Evolutionary conservation across 305 asterid genomes (phyloP), one percentile per base, ranked within the genome.

Genomic region (Fraxinus floribunda): DNA sequence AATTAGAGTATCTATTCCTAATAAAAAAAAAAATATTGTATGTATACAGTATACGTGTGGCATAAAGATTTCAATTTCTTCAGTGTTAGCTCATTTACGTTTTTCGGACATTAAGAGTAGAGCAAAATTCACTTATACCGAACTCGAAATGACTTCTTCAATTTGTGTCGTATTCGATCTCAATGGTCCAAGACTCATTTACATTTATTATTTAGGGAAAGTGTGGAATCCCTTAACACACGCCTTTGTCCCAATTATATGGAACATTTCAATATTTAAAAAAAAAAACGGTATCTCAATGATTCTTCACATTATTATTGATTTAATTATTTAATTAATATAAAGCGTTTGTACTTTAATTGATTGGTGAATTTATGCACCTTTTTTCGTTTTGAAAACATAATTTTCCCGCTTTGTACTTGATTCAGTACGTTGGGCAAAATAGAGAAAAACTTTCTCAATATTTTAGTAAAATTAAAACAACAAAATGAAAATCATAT

Each of bases 181-280:
- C 39, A 36, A 36, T 0, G 8, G 39, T 36, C 39, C 8, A 36
- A 36, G 39, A 36, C 39, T 1, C 39, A 6, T 36, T 36, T 36
- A 36, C 39, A 36, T 36, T 5, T 38, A 38, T 38, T 38, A 38
- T 7, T 38, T 38, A 38, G 38, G 41, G 41, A 38, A 38, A 38
- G 41, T 38, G 41, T 38, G 9, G 41, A 38, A 38, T 38, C 39
- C 39, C 39, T 4, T 5, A 38, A 26, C 66, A 83, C 81, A 7
- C 68, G 83, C 78, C 78, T 75, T 79, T 81, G 81, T 66, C 36
- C 78, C 75, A 79, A 82, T 85, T 75, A 66, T 36, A 75, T 79
- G 76, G 75, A 78, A 78, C 83, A 81, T 81, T 62, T 20, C 66
- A 36, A 36, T 36, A 36, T 34, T 32, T 34, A 34, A 34, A 4